A percentile compares a stretch with the other conserved stretches of the same genome.
Evolutionary conservation across 2,329 filamentous ascomycete genomes (phyloP).

Genomic region (Diplodia sapinea): DNA sequence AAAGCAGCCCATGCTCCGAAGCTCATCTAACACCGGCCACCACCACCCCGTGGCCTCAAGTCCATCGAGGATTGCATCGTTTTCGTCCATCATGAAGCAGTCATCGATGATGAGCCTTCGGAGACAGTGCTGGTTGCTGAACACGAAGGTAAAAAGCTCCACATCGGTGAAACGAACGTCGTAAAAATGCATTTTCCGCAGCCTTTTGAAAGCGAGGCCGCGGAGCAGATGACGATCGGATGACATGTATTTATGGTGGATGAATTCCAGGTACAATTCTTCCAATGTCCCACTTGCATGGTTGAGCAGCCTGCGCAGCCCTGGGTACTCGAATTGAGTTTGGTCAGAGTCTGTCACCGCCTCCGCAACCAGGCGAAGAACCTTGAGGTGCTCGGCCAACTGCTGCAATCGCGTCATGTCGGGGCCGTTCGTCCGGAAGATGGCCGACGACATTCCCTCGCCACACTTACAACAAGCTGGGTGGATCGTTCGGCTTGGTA

Average conservation of each 20-base stretch:
- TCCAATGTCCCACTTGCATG: not conserved
- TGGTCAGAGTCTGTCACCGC: not conserved
- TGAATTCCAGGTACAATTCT: not conserved
- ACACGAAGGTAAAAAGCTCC: not conserved
- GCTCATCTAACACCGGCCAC: slow-evolving; percentile 7
- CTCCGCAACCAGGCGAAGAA: not conserved
- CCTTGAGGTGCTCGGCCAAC: not conserved
- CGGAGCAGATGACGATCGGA: not conserved
- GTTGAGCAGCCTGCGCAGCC: not conserved
- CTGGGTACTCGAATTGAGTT: not conserved
- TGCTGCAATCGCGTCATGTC: not conserved
- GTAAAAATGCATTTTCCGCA: not conserved
- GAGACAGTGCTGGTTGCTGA: not conserved
- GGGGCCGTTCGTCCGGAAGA: not conserved
- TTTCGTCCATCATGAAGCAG: not conserved
- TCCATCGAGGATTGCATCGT: not conserved
- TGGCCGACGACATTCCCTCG: not conserved
- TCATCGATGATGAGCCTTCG: not conserved
- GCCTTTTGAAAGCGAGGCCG: not conserved
- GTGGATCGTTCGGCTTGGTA: not conserved
- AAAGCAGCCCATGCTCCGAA: not conserved
- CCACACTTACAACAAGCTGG: not conserved
- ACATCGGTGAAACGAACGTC: not conserved
- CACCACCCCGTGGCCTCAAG: not conserved
- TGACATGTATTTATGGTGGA: not conserved